Conservation (phyloP, 306 rosid genomes). For the Mucuna pruriens region DNA sequence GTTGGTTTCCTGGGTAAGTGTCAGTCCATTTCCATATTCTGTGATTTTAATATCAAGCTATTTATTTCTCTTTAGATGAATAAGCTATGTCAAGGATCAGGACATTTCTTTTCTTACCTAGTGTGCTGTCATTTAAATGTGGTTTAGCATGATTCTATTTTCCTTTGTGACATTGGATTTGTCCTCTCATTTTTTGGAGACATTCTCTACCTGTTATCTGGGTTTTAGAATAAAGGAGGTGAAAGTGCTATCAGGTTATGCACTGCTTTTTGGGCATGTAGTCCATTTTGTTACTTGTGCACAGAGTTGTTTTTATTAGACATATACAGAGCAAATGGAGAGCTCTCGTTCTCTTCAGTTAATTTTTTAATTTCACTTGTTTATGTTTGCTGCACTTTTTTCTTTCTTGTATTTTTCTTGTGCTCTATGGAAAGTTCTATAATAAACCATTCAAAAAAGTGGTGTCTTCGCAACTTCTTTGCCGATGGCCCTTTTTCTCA, state of each 20-base stretch:
- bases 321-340: neutral
- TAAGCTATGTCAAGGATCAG: neutral
- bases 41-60: constrained; percentile 20
- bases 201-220: constrained; percentile 3
- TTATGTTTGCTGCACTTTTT: neutral
- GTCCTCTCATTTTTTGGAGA: neutral
- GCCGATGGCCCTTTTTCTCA: neutral
- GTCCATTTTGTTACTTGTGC: neutral
- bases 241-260: neutral
- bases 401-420: neutral
- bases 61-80: constrained; percentile 13
- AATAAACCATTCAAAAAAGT: neutral
- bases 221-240: neutral
- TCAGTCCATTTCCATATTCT: constrained; percentile 34
- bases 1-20: constrained; percentile 99
- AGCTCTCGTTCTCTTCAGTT: neutral
- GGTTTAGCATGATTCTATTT: constrained; percentile 15
- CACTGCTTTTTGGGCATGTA: constrained; percentile 1
- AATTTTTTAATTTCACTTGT: neutral
- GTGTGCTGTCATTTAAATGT: neutral
- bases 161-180: constrained; percentile 2
- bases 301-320: neutral
- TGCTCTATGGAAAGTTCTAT: neutral
- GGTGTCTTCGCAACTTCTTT: neutral
- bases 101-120: neutral